Conservation (phyloP, 2,329 filamentous ascomycete genomes). For the Westerdykella aurantiaca region DNA sequence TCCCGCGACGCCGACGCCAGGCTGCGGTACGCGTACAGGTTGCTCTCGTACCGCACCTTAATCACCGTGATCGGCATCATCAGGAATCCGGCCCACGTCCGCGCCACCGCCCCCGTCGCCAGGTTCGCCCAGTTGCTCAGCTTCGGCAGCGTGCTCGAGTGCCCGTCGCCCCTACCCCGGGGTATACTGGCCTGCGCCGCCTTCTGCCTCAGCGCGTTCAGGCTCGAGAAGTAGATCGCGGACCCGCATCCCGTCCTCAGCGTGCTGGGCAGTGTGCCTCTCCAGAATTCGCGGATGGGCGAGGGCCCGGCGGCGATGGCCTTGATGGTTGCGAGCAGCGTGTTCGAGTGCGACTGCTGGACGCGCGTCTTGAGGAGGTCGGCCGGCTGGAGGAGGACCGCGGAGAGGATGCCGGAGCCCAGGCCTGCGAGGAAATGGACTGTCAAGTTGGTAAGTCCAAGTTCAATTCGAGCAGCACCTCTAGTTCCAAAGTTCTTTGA, state of each 20-base stretch:
- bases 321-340: constrained; percentile 63
- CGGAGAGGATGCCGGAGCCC: constrained; percentile 78
- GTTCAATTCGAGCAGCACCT: not conserved
- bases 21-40: constrained; percentile 75
- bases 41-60: constrained; percentile 93
- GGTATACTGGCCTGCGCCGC: constrained; percentile 43
- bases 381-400: constrained; percentile 86
- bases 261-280: constrained; percentile 87
- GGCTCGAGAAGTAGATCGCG: constrained; percentile 85
- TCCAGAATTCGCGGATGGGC: constrained; percentile 74
- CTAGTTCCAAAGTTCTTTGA: not conserved
- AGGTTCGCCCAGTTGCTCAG: constrained; percentile 82
- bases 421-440: constrained; percentile 86
- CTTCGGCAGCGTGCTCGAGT: constrained; percentile 70
- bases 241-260: constrained; percentile 88
- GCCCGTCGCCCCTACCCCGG: constrained; percentile 10
- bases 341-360: constrained; percentile 71
- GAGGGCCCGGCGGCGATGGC: constrained; percentile 61
- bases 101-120: constrained; percentile 73
- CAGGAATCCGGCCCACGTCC: constrained; percentile 80
- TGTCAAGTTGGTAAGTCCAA: constrained; percentile 8
- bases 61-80: constrained; percentile 96
- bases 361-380: constrained; percentile 95
- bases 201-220: constrained; percentile 75
- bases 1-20: constrained; percentile 66